phyloP scores from a whole-genome alignment of 2,329 filamentous ascomycete genomes.

The Ceratocystis papillata region DNA sequence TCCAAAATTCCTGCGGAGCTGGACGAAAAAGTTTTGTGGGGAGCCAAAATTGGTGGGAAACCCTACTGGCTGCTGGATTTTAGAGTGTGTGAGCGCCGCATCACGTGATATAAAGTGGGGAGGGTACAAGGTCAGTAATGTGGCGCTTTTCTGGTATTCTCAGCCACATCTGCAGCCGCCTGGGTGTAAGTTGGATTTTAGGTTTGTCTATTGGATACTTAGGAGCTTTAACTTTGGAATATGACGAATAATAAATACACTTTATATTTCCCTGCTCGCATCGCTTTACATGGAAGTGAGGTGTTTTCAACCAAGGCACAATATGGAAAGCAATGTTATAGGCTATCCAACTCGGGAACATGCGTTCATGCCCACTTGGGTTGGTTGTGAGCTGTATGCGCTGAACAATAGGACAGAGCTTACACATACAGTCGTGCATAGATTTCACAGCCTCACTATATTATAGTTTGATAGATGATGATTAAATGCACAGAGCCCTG shows the following conservation, averaged over 20 bases:
- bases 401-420: no score
- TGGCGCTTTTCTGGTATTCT: neutral
- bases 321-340: no score
- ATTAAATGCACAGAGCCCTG: constrained; percentile 15
- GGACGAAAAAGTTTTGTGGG: constrained; percentile 18
- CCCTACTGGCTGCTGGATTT: constrained; percentile 18
- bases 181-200: no score
- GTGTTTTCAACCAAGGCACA: no score
- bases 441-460: neutral
- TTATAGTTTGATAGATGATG: constrained; percentile 14
- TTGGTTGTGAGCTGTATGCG: no score
- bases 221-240: no score
- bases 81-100: constrained; percentile 7
- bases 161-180: neutral
- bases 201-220: no score
- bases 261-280: no score
- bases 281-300: no score
- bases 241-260: no score
- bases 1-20: constrained; percentile 17
- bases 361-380: no score
- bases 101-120: neutral
- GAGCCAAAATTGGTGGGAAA: constrained; percentile 22
- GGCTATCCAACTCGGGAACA: no score
- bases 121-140: neutral
- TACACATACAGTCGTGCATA: neutral